Base-by-base conservation (phyloP, 116 monocot genomes). In the Papilionanthe hybrid region DNA sequence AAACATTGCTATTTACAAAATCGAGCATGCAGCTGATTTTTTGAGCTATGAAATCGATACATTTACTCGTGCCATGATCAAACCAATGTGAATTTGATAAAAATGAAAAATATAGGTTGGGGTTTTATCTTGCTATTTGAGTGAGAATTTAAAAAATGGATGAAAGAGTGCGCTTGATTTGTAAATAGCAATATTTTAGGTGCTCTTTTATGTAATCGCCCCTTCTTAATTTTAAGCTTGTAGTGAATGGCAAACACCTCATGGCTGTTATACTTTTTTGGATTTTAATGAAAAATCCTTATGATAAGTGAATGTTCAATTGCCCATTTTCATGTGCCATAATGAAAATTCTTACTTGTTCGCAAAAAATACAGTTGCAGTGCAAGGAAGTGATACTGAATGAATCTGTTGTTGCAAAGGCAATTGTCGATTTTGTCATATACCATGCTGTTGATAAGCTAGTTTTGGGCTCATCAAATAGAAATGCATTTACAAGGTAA, bases 371-470 rank as follows among this genome's bases (percentile, higher is more conserved):
- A 17, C 79, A 93, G 92, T 78, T 93, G 80, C 90, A 88, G 72
- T 90, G 84, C 86, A 90, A 83, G 83, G 92, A 93, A 88, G 78
- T 86, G 29, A 88, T 93, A 48, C 55, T 93, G 77, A 86, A 93
- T 48, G 88, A 83, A 17, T 48, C 47, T 7, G 86, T 90, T 67
- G 63, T 90, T 71, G 43, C 90, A 18, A 90, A 90, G 77, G 90
- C 85, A 7, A 90, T 93, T 72, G 67, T 83, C 42, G 86, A 90
- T 79, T 93, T 88, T 80, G 72, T 90, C 8, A 25, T 55, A 53
- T 43, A 81, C 18, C 80, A 84, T 1, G 65, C 29, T 44, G 78
- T 93, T 18, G 92, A 88, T 49, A 93, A 90, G 72, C 80, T 93
- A 56, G 81, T 93, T 13, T 1, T 93, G 20, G 92, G 92, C 20